Base-by-base conservation (phyloP, 192 early-diverging fungal species). In the Rhizoclosmatium sp. region DNA sequence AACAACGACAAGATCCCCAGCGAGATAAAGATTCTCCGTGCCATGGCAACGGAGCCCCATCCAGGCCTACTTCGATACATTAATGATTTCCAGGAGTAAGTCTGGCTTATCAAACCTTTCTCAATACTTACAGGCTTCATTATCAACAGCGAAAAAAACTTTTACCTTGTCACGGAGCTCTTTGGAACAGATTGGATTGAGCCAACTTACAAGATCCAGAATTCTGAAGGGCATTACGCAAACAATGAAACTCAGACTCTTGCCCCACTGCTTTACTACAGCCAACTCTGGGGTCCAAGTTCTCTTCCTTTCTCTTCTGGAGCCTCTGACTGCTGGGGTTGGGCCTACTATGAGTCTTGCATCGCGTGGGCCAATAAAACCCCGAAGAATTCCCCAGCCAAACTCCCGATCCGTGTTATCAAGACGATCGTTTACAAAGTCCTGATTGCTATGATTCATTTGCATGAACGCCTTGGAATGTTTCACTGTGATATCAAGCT, bases 401-500 rank as follows among this genome's bases (percentile, higher is more conserved):
- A 21, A 14, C 70, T 71, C 19, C 70, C 70, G 19, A 5, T 49
- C 16, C 54, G 9, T 39, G 39, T 71, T 31, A 58, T 71, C 70
- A 71, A 71, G 39, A 49, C 49, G 16, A 71, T 71, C 56, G 23
- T 42, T 31, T 21, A 12, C 7, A 9, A 71, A 2, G 9, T 56
- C 14, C 23, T 21, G 10, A 58, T 47, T 4, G 70, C 23, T 14
- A 39, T 71, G 70, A 12, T 14, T 23, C 70, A 71, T 58, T 31
- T 71, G 2, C 70, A 71, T 39, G 70, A 49, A 44, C 21, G 40
- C 9, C 16, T 58, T 7, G 70, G 70, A 14, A 10, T 71, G 4
- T 71, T 56, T 58, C 70, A 71, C 39, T 47, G 49, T 41, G 70
- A 71, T 40, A 71, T 71, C 51, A 71, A 71, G 41, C 48, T 59